Conservation (phyloP, 2,329 filamentous ascomycete genomes). For the Beauveria varroae region DNA sequence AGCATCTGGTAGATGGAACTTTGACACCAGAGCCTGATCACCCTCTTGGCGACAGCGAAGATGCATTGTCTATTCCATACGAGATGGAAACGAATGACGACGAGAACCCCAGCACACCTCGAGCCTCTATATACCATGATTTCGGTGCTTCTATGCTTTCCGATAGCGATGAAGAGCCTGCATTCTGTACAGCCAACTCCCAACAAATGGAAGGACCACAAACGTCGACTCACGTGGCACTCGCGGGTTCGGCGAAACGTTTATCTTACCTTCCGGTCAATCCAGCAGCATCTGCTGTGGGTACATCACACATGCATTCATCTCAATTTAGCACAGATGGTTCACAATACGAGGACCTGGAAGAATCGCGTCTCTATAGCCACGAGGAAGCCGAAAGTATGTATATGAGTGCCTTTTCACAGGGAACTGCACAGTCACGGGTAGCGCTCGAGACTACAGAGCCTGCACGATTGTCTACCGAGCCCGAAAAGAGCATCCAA, state of each 20-base stretch:
- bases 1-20: conserved; percentile 17
- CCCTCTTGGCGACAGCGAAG: conserved; percentile 43
- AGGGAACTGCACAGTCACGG: conserved; percentile 24
- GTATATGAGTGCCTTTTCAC: conserved; percentile 70
- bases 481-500: neutral
- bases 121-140: conserved; percentile 41
- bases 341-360: conserved; percentile 38
- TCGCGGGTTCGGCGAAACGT: conserved; percentile 9
- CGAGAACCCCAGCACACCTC: conserved; percentile 41
- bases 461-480: neutral
- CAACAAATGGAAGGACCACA: neutral
- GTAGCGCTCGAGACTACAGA: neutral
- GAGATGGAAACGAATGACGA: conserved; percentile 35
- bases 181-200: conserved; percentile 16
- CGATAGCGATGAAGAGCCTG: conserved; percentile 18
- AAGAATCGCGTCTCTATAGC: conserved; percentile 63
- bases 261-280: conserved; percentile 16
- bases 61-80: conserved; percentile 50
- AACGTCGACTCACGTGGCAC: neutral
- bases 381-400: conserved; percentile 79
- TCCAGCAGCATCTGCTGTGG: conserved; percentile 2
- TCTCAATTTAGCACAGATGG: neutral
- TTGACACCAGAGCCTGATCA: conserved; percentile 19
- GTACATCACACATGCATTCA: neutral
- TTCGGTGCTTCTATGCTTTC: conserved; percentile 16